These are phyloP conservation scores for Solanum neorickii DNA, from an alignment of 257 asterid species.

Conservation along the genomic window DNA sequence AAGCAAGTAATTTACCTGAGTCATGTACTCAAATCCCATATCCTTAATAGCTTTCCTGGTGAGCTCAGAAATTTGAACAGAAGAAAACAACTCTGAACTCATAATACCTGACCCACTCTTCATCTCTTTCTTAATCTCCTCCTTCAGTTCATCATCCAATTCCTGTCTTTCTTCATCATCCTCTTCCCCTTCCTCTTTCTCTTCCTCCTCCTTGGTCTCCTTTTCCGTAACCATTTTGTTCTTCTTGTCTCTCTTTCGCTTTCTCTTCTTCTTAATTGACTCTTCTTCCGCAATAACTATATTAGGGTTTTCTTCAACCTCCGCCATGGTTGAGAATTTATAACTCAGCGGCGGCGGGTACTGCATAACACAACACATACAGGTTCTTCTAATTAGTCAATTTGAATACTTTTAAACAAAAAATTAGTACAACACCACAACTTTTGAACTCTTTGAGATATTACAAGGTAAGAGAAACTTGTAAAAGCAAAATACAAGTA, in stretches of 20 bases:
- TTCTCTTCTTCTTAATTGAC: slow-evolving; percentile 1
- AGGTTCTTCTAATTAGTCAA: neutral
- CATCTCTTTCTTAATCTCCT: slow-evolving; percentile 20
- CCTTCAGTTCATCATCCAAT: slow-evolving; percentile 13
- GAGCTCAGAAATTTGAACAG: slow-evolving; percentile 43
- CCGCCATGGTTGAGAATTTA: neutral
- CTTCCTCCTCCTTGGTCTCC: slow-evolving; percentile 17
- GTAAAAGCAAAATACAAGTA: neutral
- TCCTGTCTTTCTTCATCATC: slow-evolving; percentile 5
- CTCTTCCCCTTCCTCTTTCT: slow-evolving; percentile 2
- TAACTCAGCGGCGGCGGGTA: neutral
- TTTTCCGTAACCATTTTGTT: neutral
- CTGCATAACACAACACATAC: neutral
- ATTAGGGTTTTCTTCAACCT: slow-evolving; percentile 1
- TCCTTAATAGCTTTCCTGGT: slow-evolving; percentile 73
- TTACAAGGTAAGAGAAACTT: neutral
- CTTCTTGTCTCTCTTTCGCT: slow-evolving; percentile 1
- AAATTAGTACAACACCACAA: neutral
- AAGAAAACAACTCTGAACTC: slow-evolving; percentile 54
- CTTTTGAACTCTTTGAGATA: neutral
- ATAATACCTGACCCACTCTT: slow-evolving; percentile 68
- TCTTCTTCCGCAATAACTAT: neutral
- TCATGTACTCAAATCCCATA: slow-evolving; percentile 67
- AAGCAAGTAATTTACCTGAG: slow-evolving; percentile 48
- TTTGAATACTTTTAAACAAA: neutral